Conservation (phyloP, 176 grass and related monocot species). For the Oryza glumipatula region DNA sequence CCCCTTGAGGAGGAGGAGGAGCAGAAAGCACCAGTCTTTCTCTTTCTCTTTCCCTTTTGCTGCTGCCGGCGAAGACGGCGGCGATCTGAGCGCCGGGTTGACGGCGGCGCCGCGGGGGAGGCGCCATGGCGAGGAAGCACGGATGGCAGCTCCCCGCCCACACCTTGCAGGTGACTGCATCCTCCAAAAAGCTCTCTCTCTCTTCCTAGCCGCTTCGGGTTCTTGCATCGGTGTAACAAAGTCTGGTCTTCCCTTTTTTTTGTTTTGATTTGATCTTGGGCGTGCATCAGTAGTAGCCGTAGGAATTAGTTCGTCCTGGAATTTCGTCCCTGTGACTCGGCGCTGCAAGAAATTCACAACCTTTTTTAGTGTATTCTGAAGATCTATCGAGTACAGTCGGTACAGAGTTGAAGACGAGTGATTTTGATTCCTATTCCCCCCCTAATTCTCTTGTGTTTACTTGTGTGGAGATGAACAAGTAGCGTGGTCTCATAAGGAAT, state of each 20-base stretch:
- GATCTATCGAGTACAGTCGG: conserved; percentile 32
- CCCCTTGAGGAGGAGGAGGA: conserved; percentile 12
- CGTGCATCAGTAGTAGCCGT: background rate
- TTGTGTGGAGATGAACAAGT: background rate
- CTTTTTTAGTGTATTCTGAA: background rate
- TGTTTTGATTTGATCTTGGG: background rate
- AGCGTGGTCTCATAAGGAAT: background rate
- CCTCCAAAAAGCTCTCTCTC: background rate
- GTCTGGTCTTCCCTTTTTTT: background rate
- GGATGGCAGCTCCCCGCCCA: conserved; percentile 97
- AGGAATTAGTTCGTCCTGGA: background rate
- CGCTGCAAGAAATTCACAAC: background rate
- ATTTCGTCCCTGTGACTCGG: background rate
- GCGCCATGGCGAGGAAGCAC: conserved; percentile 86
- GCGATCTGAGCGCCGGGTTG: conserved; percentile 1
- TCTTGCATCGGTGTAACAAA: conserved; percentile 24
- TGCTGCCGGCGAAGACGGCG: conserved; percentile 32
- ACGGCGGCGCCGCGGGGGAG: background rate
- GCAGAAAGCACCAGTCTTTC: conserved; percentile 12
- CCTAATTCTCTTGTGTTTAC: background rate
- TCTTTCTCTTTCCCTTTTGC: background rate
- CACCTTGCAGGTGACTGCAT: conserved; percentile 70
- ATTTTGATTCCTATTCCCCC: background rate
- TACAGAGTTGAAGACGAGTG: background rate
- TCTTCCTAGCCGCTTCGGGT: background rate